phyloP scores from a whole-genome alignment of 179 eudicot species.

The Carnegiea gigantea region DNA sequence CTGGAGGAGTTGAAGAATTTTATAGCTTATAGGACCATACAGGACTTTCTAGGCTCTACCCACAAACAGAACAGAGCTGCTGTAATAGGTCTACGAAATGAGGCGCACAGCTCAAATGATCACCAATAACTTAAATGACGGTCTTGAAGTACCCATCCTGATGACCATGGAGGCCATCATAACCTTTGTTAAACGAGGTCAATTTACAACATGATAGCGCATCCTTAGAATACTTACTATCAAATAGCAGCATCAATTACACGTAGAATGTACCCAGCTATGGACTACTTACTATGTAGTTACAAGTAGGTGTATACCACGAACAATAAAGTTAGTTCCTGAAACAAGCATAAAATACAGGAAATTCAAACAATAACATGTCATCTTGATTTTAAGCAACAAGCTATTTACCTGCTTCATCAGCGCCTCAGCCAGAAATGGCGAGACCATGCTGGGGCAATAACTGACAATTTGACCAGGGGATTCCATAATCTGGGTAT shows the following conservation, averaged over 20 bases:
- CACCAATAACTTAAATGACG: neutral
- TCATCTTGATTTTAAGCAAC: neutral
- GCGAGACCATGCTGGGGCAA: neutral
- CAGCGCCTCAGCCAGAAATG: neutral
- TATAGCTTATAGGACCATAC: too few species aligned
- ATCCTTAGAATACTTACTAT: neutral
- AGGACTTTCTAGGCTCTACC: too few species aligned
- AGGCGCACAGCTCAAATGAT: neutral
- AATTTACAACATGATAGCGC: neutral
- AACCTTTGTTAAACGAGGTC: neutral
- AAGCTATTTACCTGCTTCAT: neutral
- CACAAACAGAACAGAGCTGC: too few species aligned
- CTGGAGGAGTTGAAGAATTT: too few species aligned
- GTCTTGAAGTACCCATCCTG: neutral
- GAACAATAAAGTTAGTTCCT: neutral
- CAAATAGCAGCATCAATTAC: slow-evolving; percentile 4
- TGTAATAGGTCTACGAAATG: neutral
- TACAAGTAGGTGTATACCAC: neutral
- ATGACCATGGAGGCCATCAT: neutral
- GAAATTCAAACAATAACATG: neutral
- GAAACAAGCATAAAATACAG: neutral
- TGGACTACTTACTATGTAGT: neutral
- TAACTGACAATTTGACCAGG: neutral
- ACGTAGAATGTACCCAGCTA: neutral
- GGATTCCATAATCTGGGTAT: neutral